A percentile compares a stretch with the other conserved stretches of the same genome.
Conservation (phyloP, 306 rosid species). For the Gleditsia sinensis region DNA sequence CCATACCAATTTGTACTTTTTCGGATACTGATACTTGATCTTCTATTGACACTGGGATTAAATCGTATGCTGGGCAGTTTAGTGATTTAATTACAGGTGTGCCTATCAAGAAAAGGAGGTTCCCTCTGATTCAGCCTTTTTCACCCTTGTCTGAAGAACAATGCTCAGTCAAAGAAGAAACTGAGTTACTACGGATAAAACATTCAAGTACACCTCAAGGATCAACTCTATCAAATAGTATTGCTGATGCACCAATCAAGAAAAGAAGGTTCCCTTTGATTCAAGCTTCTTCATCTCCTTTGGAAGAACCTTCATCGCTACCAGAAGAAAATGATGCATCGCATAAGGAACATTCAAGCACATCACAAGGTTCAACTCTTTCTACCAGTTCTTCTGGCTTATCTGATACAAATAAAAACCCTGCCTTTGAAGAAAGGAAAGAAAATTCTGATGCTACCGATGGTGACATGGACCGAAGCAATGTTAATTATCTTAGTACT, state of each 20-base stretch:
- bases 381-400: constrained; percentile 50
- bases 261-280: constrained; percentile 51
- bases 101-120: constrained; percentile 96
- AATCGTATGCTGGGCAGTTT: constrained; percentile 60
- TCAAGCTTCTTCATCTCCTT: constrained; percentile 39
- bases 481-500: constrained; percentile 34
- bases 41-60: constrained; percentile 81
- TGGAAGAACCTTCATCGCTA: constrained; percentile 31
- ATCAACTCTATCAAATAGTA: constrained; percentile 51
- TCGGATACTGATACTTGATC: constrained; percentile 66
- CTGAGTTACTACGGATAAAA: constrained; percentile 46
- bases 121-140: constrained; percentile 53
- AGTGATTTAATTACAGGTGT: constrained; percentile 86
- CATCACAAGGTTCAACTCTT: constrained; percentile 52
- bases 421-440: constrained; percentile 48
- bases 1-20: constrained; percentile 45
- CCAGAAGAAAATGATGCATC: constrained; percentile 33
- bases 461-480: constrained; percentile 39
- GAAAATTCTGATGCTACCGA: constrained; percentile 41
- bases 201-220: constrained; percentile 55
- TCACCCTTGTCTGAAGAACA: constrained; percentile 68
- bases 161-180: constrained; percentile 42
- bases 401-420: constrained; percentile 44
- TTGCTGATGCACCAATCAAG: constrained; percentile 57
- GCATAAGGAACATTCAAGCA: constrained; percentile 44